Base-by-base conservation (phyloP, 352 stramenopile species). In the Phytophthora aleatoria region DNA sequence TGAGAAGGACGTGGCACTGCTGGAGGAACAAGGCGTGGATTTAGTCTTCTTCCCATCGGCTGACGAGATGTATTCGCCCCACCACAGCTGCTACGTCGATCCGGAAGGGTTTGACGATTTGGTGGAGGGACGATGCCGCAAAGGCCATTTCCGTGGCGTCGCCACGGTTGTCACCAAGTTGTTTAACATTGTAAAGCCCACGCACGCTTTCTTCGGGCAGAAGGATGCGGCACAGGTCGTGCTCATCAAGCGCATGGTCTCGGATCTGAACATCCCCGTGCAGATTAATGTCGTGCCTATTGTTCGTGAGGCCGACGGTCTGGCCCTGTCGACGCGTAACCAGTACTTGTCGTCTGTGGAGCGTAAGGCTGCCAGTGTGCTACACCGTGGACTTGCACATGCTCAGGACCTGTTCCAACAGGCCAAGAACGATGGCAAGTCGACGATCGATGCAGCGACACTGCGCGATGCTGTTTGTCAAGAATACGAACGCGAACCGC, bases 111-210 rank as follows among this genome's bases (percentile, higher is more conserved):
- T 99, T 71, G 94, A 99, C 65, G 76, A 97, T 38, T 87, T 98
- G 31, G 83, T 84, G 1, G 97, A 99, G 79, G 97, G 96, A 1
- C 57, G 77, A 27, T 89, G 86, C 48, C 92, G 98, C 31, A 97
- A 97, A 5, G 97, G 96, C 13, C 98, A 99, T 79, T 99, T 99
- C 79, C 86, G 93, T 35, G 98, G 98, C 60, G 97, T 99, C n/a
- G 95, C 97, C 27, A 99, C 97, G 0, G 89, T 99, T 57, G 97
- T 99, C 3, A 96, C 95, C 45, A 99, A 99, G 82, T 83, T 99
- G 15, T 98, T 99, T 73, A 99, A 99, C 81, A 97, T 99, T 63
- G 95, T 99, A 44, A 79, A 92, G 61, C 97, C 97, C 10, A 97
- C 90, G 13, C 89, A 97, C 67, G 96, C 96, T 15, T 99, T 98